Evolutionary conservation across 139 green algal genomes (phyloP).

Genomic region (Chlamydomonas asymmetrica): DNA sequence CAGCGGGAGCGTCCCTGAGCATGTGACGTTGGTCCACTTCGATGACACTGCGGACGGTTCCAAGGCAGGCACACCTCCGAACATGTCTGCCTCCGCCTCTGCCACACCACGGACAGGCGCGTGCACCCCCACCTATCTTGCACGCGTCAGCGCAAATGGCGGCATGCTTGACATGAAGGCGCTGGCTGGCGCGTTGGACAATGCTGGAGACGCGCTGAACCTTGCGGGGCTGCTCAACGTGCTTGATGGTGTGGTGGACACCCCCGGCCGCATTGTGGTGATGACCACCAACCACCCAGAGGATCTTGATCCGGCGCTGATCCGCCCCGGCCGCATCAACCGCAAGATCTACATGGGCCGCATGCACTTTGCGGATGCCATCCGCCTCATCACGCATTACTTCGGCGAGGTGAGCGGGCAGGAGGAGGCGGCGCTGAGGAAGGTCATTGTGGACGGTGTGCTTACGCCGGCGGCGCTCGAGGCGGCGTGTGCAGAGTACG

Average conservation of each 20-base stretch:
- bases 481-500: constrained; percentile 50
- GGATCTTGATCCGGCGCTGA: constrained; percentile 48
- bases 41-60: no score
- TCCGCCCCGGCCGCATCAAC: constrained; percentile 41
- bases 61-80: no score
- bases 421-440: neutral
- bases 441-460: neutral
- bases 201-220: constrained; percentile 40
- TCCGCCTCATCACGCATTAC: neutral
- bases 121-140: no score
- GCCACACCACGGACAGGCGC: no score
- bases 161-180: no score
- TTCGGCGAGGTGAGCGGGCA: neutral
- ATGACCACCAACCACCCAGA: constrained; percentile 53
- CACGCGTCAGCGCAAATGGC: no score
- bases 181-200: no score
- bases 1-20: no score
- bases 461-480: constrained; percentile 53
- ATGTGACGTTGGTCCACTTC: no score
- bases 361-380: neutral
- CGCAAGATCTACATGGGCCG: neutral
- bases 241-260: constrained; percentile 47
- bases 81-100: no score
- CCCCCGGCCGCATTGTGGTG: constrained; percentile 31
- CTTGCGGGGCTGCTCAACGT: constrained; percentile 41